Evolutionary conservation across 2,329 filamentous ascomycete species (phyloP).

Genomic region (Periconia digitata): DNA sequence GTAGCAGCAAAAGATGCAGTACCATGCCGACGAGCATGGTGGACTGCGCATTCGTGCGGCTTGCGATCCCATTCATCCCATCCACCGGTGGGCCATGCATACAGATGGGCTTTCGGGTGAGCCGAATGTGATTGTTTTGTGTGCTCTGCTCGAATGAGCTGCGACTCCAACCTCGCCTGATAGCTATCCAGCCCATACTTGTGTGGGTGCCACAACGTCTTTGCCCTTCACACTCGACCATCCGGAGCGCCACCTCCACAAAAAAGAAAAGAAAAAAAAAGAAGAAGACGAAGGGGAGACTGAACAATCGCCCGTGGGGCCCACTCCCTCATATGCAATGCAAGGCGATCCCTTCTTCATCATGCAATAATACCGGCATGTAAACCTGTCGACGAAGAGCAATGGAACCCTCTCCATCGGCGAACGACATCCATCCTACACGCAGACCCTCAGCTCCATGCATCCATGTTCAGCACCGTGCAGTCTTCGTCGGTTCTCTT

Average conservation of each 20-base stretch:
- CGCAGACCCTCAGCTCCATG: slow-evolving; percentile 36
- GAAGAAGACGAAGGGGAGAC: too few relatives aligned
- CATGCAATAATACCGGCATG: neutral
- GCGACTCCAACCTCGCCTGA: too few relatives aligned
- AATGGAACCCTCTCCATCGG: neutral
- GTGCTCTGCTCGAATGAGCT: too few relatives aligned
- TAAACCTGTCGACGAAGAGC: neutral
- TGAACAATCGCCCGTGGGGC: too few relatives aligned
- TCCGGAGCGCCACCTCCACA: neutral
- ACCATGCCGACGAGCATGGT: too few relatives aligned
- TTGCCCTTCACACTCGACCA: neutral
- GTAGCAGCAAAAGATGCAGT: neutral
- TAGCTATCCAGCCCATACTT: neutral
- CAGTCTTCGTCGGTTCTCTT: slow-evolving; percentile 58
- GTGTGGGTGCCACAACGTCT: neutral
- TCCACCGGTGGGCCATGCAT: too few relatives aligned
- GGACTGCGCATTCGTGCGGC: too few relatives aligned
- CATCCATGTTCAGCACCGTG: slow-evolving; percentile 62
- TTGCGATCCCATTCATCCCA: too few relatives aligned
- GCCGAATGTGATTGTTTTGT: neutral
- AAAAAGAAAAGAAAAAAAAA: too few relatives aligned
- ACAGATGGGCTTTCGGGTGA: neutral
- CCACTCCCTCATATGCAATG: neutral
- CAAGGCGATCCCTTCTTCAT: neutral
- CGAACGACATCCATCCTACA: neutral